Base-by-base conservation (phyloP, 2,329 filamentous ascomycete genomes). In the Sarocladium oryzae region DNA sequence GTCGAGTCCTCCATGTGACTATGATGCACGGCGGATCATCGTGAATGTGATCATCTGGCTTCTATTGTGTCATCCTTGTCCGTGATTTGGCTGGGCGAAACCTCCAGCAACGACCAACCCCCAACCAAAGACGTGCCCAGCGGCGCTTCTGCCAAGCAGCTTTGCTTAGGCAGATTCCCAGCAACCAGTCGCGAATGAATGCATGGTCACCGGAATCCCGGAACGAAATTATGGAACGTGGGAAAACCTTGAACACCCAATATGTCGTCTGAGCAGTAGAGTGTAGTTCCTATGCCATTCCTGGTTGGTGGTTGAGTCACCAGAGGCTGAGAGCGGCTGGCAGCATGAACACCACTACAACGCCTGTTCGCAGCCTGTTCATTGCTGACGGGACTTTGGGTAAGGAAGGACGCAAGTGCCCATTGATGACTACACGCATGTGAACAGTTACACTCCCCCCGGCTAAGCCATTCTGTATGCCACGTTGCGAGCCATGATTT, bases 301-400 rank as follows among this genome's bases (percentile, higher is more conserved):
- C n/a, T 43, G 40, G 40, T 43, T 43, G 40, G 23, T 16, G 24
- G n/a, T 43, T 43, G 40, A 43, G 21, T 43, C 40, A 43, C 26
- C 37, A 20, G 40, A n/a, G 40, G n/a, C 40, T 43, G 40, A n/a
- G 40, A 26, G 40, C 13, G 21, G 40, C 21, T 43, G 40, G 5
- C 23, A 43, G 21, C 40, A 40, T 20, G 16, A 40, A 40, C 37
- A 20, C 37, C 15, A 40, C 37, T 16, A 23, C 8, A 40, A 21
- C 18, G 7, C 16, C 7, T 40, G 37, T 23, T 40, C 37, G 37
- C 37, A 40, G 37, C 37, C 33, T 36, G 37, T 40, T 21, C 16
- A 40, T 15, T 5, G 18, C 6, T 23, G 28, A 40, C 16, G 18
- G 20, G 16, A 9, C 9, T 20, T 8, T 23, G 37, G 16, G 20